Evolutionary conservation across 148 eudicot genomes (phyloP).

Genomic region (Vaccinium corymbosum): DNA sequence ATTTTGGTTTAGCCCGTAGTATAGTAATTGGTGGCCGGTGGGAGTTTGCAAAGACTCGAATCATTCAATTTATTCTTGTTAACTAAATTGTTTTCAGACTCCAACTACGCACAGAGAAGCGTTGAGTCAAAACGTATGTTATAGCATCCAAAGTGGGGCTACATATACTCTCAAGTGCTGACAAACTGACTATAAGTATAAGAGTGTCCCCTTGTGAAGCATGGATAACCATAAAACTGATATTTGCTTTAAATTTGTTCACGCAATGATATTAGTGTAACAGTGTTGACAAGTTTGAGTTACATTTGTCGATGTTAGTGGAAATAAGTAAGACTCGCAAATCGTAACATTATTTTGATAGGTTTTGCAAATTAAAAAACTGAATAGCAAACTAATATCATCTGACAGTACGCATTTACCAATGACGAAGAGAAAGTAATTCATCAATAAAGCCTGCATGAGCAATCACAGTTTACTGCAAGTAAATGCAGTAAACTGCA

Average conservation of each 20-base stretch:
- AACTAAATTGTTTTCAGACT: background rate
- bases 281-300: background rate
- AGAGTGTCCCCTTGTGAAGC: background rate
- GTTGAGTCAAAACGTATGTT: background rate
- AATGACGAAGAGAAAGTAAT: background rate
- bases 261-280: background rate
- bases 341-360: background rate
- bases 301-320: background rate
- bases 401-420: background rate
- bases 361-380: background rate
- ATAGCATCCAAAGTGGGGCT: background rate
- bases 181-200: background rate
- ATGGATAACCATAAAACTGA: background rate
- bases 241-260: background rate
- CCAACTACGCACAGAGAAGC: background rate
- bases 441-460: background rate
- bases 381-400: background rate
- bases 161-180: background rate
- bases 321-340: background rate
- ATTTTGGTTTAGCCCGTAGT: background rate
- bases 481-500: background rate
- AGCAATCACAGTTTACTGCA: background rate
- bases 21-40: constrained; percentile 6
- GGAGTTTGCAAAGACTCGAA: background rate
- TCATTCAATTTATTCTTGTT: background rate